Evolutionary conservation across 176 grass and related monocot species (phyloP), one percentile per base, ranked within the genome.

Genomic region (Eragrostis curvula): DNA sequence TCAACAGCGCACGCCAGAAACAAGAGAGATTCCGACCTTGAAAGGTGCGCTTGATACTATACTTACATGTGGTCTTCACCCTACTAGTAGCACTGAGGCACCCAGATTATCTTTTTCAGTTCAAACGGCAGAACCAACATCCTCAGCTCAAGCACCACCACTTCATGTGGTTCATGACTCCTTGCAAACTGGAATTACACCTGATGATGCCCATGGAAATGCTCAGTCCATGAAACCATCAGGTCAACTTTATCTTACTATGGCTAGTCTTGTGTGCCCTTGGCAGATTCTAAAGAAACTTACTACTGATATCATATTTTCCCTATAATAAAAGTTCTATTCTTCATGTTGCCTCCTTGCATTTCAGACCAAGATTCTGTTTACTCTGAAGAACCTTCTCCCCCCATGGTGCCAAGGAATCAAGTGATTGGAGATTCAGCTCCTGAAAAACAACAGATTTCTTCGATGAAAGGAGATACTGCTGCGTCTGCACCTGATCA

Each of bases 311-410:
- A 47, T 55, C 41, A 66, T 64, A 44, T 21, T 81, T 67, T 73
- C 67, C 20, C 1, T 47, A 55, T 29, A 59, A 12, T 46, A 71
- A 56, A 59, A 57, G 27, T 76, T 62, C 9, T 24, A 59, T 28
- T 27, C 24, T 61, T 28, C 14, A 61, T 27, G 12, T 59, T 24
- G n/a, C 24, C 58, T 61, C 24, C 82, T 69, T 77, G 73, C 10
- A 11, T 84, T 84, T 24, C 66, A 83, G 73, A 27, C 83, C 66
- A 27, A 83, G 73, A 71, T 88, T 62, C 53, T 67, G 28, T 71
- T 50, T 21, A 61, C 49, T 25, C 50, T 42, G 17, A 20, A 52
- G 53, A 32, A 25, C 18, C 46, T 14, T 1, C 53, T 32, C 70
- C 14, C 50, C 71, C 52, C 64, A 12, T 5, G 24, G 73, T 29